Conservation (phyloP, 2,329 filamentous ascomycete species). For the Colletotrichum chlorophyti region DNA sequence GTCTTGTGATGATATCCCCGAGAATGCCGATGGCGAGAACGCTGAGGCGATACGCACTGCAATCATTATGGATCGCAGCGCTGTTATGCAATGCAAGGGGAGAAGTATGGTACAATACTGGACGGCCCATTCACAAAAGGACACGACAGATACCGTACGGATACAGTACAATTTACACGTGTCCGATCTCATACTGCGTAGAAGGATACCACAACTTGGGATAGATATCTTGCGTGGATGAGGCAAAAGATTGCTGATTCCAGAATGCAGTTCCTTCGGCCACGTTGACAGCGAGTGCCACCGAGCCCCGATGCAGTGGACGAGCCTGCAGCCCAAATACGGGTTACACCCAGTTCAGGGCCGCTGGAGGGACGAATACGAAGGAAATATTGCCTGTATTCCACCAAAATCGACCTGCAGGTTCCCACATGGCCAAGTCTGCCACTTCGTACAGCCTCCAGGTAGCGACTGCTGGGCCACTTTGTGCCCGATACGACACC, state of each 20-base stretch:
- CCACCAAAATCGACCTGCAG: constrained; percentile 18
- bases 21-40: too few relatives aligned
- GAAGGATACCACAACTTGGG: background rate
- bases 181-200: constrained; percentile 2
- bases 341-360: constrained; percentile 10
- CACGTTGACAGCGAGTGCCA: constrained; percentile 2
- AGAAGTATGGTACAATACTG: background rate
- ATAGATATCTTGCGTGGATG: constrained; percentile 9
- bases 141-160: background rate
- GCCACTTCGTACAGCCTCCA: constrained; percentile 6
- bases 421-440: constrained; percentile 17
- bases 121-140: too few relatives aligned
- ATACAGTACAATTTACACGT: too few relatives aligned
- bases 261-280: background rate
- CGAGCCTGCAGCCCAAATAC: constrained; percentile 7
- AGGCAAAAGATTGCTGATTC: constrained; percentile 3
- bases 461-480: background rate
- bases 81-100: background rate
- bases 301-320: constrained; percentile 11
- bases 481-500: constrained; percentile 8
- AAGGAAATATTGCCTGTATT: constrained; percentile 5
- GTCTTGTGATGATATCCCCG: too few relatives aligned
- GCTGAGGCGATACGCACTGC: too few relatives aligned
- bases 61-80: too few relatives aligned
- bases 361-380: constrained; percentile 21